phyloP scores from a whole-genome alignment of 331 rosid genomes.

The Dryas integrifolia region DNA sequence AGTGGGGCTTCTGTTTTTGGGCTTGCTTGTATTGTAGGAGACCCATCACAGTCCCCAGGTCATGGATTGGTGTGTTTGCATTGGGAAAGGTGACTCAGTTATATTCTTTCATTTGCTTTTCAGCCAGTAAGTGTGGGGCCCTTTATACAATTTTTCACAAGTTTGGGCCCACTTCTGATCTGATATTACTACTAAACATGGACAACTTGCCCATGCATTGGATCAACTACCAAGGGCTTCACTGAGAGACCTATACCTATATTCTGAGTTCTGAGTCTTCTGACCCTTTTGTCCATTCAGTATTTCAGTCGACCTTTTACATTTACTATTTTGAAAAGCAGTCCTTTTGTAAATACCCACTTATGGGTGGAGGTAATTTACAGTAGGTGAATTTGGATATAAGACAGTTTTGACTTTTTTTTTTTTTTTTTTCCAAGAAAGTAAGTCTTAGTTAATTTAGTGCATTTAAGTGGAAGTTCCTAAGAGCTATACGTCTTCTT shows the following conservation, averaged over 20 bases:
- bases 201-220: slow-evolving; percentile 15
- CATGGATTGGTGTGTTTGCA: slow-evolving; percentile 23
- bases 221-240: slow-evolving; percentile 11
- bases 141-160: not conserved
- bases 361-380: too few relatives aligned
- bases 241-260: slow-evolving; percentile 3
- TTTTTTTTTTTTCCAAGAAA: too few relatives aligned
- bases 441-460: not conserved
- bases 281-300: not conserved
- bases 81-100: slow-evolving; percentile 26
- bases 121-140: slow-evolving; percentile 42
- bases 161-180: slow-evolving; percentile 39
- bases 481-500: not conserved
- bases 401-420: too few relatives aligned
- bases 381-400: too few relatives aligned
- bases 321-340: too few relatives aligned
- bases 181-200: not conserved
- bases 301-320: not conserved
- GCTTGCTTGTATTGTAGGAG: slow-evolving; percentile 16
- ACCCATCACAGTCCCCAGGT: not conserved
- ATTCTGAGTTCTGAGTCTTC: not conserved
- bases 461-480: slow-evolving; percentile 8
- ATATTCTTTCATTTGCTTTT: slow-evolving; percentile 44
- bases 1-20: slow-evolving; percentile 9
- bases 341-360: too few relatives aligned